Base-by-base conservation (phyloP, 768 basidiomycete species). In the Psilocybe cyanescens region DNA sequence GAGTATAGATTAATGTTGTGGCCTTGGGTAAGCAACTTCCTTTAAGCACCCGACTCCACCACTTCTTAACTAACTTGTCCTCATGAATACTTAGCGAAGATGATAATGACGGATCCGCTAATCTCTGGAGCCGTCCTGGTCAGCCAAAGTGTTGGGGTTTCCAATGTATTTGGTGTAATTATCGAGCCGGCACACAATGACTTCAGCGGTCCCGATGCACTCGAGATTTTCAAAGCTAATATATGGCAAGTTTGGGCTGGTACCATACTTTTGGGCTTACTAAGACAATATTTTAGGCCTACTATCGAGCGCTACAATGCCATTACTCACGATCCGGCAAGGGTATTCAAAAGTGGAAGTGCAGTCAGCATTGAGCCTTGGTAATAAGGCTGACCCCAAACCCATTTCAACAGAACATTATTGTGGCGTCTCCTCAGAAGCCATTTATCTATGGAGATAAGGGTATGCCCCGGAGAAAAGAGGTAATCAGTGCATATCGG, bases 1-100 rank as follows among this genome's bases (percentile, higher is more conserved):
- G 4, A 8, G n/a, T 57, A 37, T 33, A 59, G 58, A 44, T 52
- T 16, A 59, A 59, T 44, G 58, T 41, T n/a, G 58, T 59, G 29
- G 58, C 58, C 2, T 17, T 59, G 41, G 58, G 58, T 59, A 52
- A 49, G 5, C 49, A 28, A n/a, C 33, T 58, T 41, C 11, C 30
- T 24, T 19, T 24, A 39, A 8, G 14, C 37, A 37, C 24, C 24
- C 24, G 2, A 2, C 24, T 24, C 24, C 24, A 24, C 24, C 0
- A 24, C 24, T 24, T 24, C 24, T 2, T 24, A 24, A 24, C 24
- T 24, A 24, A 24, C 24, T 24, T 24, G 24, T 24, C 24, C 24
- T 24, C 24, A 24, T 44, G 4, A 14, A 33, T 35, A 16, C 14
- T n/a, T 17, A 59, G 58, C 49, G 14, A n/a, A 49, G 11, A 37